These are phyloP conservation scores for Alternaria angustiovoidea DNA, from an alignment of 2,329 filamentous ascomycete species.

Conservation along the genomic window DNA sequence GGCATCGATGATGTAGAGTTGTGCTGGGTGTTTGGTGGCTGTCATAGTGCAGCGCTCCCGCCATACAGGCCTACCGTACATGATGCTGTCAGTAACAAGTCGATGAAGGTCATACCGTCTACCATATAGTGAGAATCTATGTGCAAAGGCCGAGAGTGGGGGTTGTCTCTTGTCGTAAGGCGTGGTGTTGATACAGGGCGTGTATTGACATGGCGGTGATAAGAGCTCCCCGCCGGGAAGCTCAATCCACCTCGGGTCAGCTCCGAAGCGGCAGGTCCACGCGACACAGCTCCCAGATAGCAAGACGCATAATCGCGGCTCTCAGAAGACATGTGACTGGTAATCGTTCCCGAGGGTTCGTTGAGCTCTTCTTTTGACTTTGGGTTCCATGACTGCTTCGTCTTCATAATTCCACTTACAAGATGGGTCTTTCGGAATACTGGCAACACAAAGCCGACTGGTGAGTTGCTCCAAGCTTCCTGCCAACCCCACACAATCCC, in stretches of 20 bases:
- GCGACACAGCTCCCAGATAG: conserved; percentile 16
- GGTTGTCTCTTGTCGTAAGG: not conserved
- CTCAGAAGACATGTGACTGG: conserved; percentile 23
- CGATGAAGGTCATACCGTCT: not conserved
- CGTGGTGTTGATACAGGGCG: not conserved
- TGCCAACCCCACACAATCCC: conserved; percentile 9
- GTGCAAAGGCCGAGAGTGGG: not conserved
- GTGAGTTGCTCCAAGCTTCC: conserved; percentile 57
- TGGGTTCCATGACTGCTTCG: not conserved
- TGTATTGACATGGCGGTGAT: not conserved
- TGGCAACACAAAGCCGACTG: conserved; percentile 75
- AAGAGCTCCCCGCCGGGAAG: conserved; percentile 13
- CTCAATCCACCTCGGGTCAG: conserved; percentile 12
- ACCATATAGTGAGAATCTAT: not conserved
- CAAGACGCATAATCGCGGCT: conserved; percentile 17
- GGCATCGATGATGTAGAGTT: not conserved
- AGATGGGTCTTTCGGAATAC: conserved; percentile 69
- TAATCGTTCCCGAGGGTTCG: conserved; percentile 13
- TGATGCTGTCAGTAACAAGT: not conserved
- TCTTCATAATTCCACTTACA: conserved; percentile 28
- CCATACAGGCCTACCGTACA: not conserved
- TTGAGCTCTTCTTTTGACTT: not conserved
- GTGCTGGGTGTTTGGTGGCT: not conserved
- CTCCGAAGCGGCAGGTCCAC: conserved; percentile 17
- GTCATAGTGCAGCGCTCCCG: not conserved